Evolutionary conservation across 495 filamentous ascomycete species (phyloP), one percentile per base, ranked within the genome.

Genomic region (Neurospora hispaniola): DNA sequence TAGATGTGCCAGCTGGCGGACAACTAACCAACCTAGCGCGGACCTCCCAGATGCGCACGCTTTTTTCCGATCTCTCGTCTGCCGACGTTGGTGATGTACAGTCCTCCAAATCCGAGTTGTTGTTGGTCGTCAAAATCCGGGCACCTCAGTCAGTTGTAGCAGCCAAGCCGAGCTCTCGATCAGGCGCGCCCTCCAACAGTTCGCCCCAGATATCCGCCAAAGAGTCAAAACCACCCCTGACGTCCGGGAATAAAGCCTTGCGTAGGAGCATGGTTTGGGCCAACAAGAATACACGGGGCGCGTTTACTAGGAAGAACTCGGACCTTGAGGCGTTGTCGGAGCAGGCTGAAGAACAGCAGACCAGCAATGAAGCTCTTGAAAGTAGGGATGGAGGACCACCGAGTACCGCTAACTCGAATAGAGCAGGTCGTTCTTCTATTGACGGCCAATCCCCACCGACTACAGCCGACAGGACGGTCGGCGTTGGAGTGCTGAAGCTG

Each of bases 251-350:
- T 76, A 90, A 88, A 76, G 77, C 83, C 73, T 91, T 92, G 75
- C 89, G 94, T 75, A 88, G 90, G 79, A 97, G 94, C 80, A 82
- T 95, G 78, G 94, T 96, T 90, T 96, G 93, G 90, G 89, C 89
- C 0, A 81, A 84, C 75, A 88, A 85, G 76, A 84, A 81, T 77
- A 87, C 82, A 71, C 79, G 84, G 73, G 81, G 82, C 35, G 80
- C 83, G 44, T 86, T 86, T 66, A 80, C 83, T 62, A 81, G 85
- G 70, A 80, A 84, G 44, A 78, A 82, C 73, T 76, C 80, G 27
- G 85, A 85, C 71, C 81, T 88, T 12, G 85, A 87, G 68, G 80
- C 85, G 1, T 74, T 87, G 14, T 80, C 83, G 11, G 87, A 88
- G 70, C 81, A 85, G 41, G 74, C 78, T 12, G 84, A 86, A 69